Evolutionary conservation across 2,329 filamentous ascomycete genomes (phyloP).

Genomic region (Magnaporthiopsis incrustans): DNA sequence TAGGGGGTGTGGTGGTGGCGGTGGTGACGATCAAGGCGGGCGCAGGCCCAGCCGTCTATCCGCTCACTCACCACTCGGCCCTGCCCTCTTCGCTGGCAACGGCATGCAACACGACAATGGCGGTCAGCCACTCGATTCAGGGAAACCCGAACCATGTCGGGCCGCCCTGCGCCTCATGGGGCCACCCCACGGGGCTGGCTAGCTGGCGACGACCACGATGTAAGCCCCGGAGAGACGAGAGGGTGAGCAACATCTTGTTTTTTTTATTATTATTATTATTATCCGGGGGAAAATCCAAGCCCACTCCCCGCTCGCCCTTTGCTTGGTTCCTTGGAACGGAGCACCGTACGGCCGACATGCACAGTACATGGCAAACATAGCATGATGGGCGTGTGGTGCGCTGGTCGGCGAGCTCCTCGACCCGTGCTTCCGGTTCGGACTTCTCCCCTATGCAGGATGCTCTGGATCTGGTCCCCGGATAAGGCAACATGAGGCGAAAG

Average conservation of each 20-base stretch:
- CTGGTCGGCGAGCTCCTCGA: neutral
- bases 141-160: neutral
- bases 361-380: neutral
- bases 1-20: too few relatives aligned
- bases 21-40: neutral
- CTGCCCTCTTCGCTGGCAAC: neutral
- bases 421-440: neutral
- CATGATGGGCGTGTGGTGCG: neutral
- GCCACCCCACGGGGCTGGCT: too few relatives aligned
- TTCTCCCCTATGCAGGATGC: neutral
- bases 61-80: too few relatives aligned
- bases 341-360: neutral
- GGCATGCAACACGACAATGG: neutral
- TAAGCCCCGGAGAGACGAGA: too few relatives aligned
- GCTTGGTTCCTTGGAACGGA: too few relatives aligned
- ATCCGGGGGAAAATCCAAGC: too few relatives aligned
- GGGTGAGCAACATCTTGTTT: too few relatives aligned
- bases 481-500: neutral
- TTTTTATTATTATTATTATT: too few relatives aligned
- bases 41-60: too few relatives aligned
- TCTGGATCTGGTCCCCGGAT: neutral
- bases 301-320: too few relatives aligned
- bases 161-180: too few relatives aligned
- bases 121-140: neutral
- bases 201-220: too few relatives aligned